Evolutionary conservation across 2,329 filamentous ascomycete species (phyloP), one percentile per base, ranked within the genome.

Genomic region (Cercospora sesami): DNA sequence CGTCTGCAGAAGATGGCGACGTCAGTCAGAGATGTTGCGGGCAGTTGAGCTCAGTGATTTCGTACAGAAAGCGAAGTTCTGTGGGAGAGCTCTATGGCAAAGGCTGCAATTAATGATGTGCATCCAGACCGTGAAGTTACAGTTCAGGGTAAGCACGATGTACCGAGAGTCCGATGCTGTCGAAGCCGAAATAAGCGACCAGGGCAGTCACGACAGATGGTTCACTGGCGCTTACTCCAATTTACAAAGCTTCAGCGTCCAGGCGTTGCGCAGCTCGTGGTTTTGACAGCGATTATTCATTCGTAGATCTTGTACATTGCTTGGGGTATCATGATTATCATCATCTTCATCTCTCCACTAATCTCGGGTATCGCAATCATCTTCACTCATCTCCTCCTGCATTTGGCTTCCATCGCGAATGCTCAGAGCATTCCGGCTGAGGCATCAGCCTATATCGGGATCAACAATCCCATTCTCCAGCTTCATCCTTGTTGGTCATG

Each of bases 311-410:
- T 53, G 23, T 53, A 53, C 48, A 23, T 23, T 48, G 9, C 12
- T 53, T 16, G 48, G 36, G 48, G 48, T 53, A 53, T 53, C 48
- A 53, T 53, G 23, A 28, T 53, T 53, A 53, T 53, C 48, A 53
- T 53, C 48, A 28, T 53, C 48, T 14, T 53, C 48, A 28, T 28
- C 23, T 53, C 48, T 28, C n/a, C 23, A 28, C 48, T 53, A 53
- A 53, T 53, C 48, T 53, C 23, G 21, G 21, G 42, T 48, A 48
- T 48, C 42, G 23, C 21, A 18, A 8, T 48, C 42, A 16, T 48
- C 42, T 23, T 48, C 42, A 23, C 42, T 9, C 12, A 48, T 28
- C 23, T 16, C 21, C 48, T 28, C 12, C 48, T 28, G 48, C 48
- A 28, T 16, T 53, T 23, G 14, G 3, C 12, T 53, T 28, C 14